Base-by-base conservation (phyloP, 805 yeast genomes). In the Yamadazyma paraphyllophila region DNA sequence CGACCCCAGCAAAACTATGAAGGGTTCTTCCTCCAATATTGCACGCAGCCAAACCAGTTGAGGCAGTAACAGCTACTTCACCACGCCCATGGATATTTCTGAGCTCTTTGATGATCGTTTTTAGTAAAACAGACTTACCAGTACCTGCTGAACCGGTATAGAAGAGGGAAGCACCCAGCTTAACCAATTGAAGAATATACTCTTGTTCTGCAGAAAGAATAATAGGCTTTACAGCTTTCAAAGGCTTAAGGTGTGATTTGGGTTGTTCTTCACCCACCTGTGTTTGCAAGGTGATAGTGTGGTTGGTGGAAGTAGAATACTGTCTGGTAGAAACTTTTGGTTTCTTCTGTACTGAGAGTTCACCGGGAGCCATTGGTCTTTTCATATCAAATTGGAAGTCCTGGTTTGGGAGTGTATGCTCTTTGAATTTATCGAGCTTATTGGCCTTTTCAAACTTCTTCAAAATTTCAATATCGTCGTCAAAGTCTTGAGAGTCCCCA, bases 71-170 rank as follows among this genome's bases (percentile, higher is more conserved):
- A 0, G 85, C 90, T 3, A 87, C 88, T 11, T 68, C 59, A 1
- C 77, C 80, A 0, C 51, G 51, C 0, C 76, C 73, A 59, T 80
- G 73, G 47, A 71, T 73, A 1, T 52, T 48, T 50, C 66, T 72
- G 44, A 87, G 60, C 0, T 73, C 63, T 54, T 78, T 77, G 44
- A 87, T 85, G 31, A 87, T 70, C 9, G 80, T 73, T 49, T 77
- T 76, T 41, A 94, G 67, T n/a, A 94, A 69, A 3, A 94, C 85
- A 1, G 99, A 92, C 61, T 94, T 94, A 60, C 99, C 99, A 0
- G 99, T 94, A 57, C 99, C 99, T 0, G 99, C 99, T 29, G 97
- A 89, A 41, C 99, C 99, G 0, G 99, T 94, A 61, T 88, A 94
- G 60, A 94, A 94, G 2, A 94, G 66, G 48, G 84, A 88, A 13